These are phyloP conservation scores for Gyromitra esculenta DNA, from an alignment of 2,329 filamentous ascomycete species.

Conservation along the genomic window DNA sequence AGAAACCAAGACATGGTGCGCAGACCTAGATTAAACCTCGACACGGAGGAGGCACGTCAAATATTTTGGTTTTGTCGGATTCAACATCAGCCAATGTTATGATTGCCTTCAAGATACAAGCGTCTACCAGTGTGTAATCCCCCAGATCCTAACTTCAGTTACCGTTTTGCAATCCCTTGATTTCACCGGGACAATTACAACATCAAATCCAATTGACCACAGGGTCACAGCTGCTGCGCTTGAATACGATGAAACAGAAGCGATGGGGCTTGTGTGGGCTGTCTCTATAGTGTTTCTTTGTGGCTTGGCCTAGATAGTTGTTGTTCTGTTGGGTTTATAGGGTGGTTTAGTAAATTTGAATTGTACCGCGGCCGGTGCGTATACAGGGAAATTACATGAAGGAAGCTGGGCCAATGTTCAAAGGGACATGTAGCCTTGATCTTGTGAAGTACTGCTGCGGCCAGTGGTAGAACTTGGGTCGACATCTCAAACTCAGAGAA, in stretches of 20 bases:
- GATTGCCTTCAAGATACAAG: background rate
- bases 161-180: constrained; percentile 12
- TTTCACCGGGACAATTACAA: background rate
- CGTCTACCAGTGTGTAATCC: background rate
- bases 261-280: background rate
- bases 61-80: background rate
- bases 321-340: background rate
- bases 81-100: background rate
- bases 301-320: background rate
- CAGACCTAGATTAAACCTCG: background rate
- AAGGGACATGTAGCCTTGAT: background rate
- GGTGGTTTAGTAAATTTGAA: background rate
- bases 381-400: background rate
- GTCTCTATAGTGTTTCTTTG: background rate
- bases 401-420: background rate
- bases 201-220: constrained; percentile 2
- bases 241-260: constrained; percentile 5
- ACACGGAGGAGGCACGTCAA: background rate
- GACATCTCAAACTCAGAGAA: background rate
- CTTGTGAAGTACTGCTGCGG: background rate
- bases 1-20: background rate
- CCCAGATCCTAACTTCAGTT: background rate
- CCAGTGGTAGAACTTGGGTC: background rate
- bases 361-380: background rate
- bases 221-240: constrained; percentile 18